Evolutionary conservation across 2,329 filamentous ascomycete species (phyloP), one percentile per base, ranked within the genome.

Genomic region (Diplocarpon rosae): DNA sequence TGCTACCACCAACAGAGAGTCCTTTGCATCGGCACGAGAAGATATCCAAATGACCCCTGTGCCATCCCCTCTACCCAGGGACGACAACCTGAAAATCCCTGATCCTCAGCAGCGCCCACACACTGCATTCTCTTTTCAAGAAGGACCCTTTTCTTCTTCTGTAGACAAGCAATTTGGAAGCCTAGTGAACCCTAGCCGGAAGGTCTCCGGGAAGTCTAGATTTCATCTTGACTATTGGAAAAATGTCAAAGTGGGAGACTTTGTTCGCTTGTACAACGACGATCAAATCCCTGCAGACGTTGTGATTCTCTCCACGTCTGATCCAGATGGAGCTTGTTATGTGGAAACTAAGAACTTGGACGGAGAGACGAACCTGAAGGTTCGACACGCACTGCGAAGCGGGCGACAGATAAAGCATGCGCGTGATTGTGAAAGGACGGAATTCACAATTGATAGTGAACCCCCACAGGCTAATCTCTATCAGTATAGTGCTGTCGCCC

Each of bases 261-360:
- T 95, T 65, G 83, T 98, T 43, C 86, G 93, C 54, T 76, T 98
- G 40, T 96, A 95, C 67, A 95, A 93, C 58, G 85, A 95, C 54
- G 92, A 98, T 59, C 88, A 94, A 56, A 78, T 98, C 17, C 93
- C 92, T 1, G 90, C 92, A 38, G 92, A 98, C 64, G 71, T 98
- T 37, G 82, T 96, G 38, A 84, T 98, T 35, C 68, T 98, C 17
- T 85, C 92, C 2, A 96, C 92, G 0, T 95, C 92, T 2, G 92
- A 96, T 56, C 75, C 83, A 1, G 92, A 98, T 56, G 92, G 92
- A 40, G 86, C 86, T 31, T 98, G 92, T 65, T 98, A 95, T 57
- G 84, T 98, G 16, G 92, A 98, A 66, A 98, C 92, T 2, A 98
- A 96, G 70, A 96, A 95, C 62, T 63, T 98, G 69, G 92, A 98